Percentiles rank a stretch among this genome's conserved stretches.
phyloP scores from a whole-genome alignment of 2,329 filamentous ascomycete species.

The Scopulariopsis brevicaulis region DNA sequence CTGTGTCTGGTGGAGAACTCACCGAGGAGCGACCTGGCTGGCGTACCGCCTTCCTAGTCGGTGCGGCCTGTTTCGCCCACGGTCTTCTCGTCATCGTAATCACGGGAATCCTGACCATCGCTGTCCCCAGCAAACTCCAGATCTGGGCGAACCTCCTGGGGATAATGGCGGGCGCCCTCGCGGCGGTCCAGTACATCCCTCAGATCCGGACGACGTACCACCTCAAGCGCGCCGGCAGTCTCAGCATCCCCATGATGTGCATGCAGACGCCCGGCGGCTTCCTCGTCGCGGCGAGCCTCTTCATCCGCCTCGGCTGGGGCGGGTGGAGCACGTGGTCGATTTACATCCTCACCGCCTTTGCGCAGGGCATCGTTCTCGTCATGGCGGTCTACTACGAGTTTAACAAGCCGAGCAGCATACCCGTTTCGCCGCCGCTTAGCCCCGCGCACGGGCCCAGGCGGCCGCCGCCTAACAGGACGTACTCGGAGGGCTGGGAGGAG shows the following conservation, averaged over 20 bases:
- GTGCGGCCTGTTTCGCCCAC: conserved; percentile 61
- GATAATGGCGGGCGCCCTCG: conserved; percentile 64
- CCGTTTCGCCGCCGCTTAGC: conserved; percentile 16
- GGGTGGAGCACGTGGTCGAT: conserved; percentile 97
- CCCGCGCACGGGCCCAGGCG: conserved; percentile 19
- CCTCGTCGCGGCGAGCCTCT: conserved; percentile 78
- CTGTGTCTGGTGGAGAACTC: conserved; percentile 32
- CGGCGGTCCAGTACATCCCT: conserved; percentile 84
- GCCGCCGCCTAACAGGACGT: conserved; percentile 27
- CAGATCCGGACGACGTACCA: conserved; percentile 89
- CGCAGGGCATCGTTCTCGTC: conserved; percentile 71
- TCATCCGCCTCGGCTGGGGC: conserved; percentile 61
- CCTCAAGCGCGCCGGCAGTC: conserved; percentile 74
- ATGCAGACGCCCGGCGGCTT: conserved; percentile 93
- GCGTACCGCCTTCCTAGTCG: conserved; percentile 69
- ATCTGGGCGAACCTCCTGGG: conserved; percentile 81
- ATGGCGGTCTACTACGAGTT: conserved; percentile 72
- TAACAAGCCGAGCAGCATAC: neutral
- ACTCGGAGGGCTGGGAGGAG: conserved; percentile 39
- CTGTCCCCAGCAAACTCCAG: conserved; percentile 51
- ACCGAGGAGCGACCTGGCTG: conserved; percentile 50
- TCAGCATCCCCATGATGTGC: conserved; percentile 96
- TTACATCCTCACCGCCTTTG: conserved; percentile 70
- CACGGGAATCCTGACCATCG: conserved; percentile 54
- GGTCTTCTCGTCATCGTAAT: conserved; percentile 60